phyloP scores from a whole-genome alignment of 2,329 filamentous ascomycete genomes.

The Talaromyces sp. region DNA sequence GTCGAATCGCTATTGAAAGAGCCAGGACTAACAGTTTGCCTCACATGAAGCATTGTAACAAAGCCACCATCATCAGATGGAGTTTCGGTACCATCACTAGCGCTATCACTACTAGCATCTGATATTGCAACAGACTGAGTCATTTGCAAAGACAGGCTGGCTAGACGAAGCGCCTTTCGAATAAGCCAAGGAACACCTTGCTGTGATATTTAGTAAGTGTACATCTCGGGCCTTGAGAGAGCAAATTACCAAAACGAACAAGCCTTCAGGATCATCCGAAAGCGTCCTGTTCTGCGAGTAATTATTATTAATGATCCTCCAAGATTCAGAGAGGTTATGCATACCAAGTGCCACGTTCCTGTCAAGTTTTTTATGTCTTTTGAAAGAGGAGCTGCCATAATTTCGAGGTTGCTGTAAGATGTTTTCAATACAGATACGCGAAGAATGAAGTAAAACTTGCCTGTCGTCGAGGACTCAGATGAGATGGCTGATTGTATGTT shows the following conservation, averaged over 20 bases:
- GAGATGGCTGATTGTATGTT: background rate
- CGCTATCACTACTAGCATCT: background rate
- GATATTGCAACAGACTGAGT: conserved; percentile 4
- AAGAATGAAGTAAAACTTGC: background rate
- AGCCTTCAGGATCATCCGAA: conserved; percentile 20
- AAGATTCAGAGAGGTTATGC: too few species aligned
- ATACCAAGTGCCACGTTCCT: conserved; percentile 20
- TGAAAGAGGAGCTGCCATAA: conserved; percentile 9
- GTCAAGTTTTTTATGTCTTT: conserved; percentile 10
- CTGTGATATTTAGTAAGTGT: conserved; percentile 7
- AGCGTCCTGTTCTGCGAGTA: conserved; percentile 24
- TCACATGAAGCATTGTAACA: conserved; percentile 13
- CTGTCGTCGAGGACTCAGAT: background rate
- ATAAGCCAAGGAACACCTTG: conserved; percentile 24
- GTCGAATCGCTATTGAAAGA: conserved; percentile 19
- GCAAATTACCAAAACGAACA: conserved; percentile 18
- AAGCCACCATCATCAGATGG: background rate
- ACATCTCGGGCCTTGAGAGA: background rate
- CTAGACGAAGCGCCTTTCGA: conserved; percentile 15
- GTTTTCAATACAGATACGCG: background rate
- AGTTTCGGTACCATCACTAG: background rate
- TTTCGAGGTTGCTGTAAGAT: background rate
- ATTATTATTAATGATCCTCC: too few species aligned
- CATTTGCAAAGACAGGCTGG: conserved; percentile 18
- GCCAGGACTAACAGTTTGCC: conserved; percentile 17